Evolutionary conservation across 2,329 filamentous ascomycete species (phyloP).

Genomic region (Huntiella decipiens): DNA sequence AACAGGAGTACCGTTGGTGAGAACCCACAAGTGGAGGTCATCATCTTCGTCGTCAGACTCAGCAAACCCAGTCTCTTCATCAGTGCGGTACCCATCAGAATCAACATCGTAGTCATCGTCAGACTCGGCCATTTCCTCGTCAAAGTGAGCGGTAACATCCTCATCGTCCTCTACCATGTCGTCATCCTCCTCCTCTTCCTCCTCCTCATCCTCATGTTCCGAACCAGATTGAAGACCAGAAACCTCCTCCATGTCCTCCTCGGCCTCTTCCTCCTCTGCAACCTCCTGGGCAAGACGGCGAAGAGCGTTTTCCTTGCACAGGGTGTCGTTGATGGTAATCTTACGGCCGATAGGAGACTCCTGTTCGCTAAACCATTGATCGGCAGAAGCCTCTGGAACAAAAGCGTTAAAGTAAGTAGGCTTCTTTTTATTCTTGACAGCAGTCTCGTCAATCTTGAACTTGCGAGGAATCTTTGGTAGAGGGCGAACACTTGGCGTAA

Average conservation of each 20-base stretch:
- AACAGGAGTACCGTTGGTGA: slow-evolving; percentile 22
- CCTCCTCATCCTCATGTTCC: slow-evolving; percentile 26
- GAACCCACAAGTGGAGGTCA: slow-evolving; percentile 42
- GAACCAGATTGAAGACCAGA: slow-evolving; percentile 17
- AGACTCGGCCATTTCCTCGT: slow-evolving; percentile 34
- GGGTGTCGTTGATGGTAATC: slow-evolving; percentile 74
- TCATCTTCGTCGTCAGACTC: slow-evolving; percentile 47
- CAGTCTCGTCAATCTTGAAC: slow-evolving; percentile 9
- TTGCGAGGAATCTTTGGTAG: slow-evolving; percentile 9
- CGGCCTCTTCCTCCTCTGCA: slow-evolving; percentile 67
- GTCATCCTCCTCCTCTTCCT: slow-evolving; percentile 28
- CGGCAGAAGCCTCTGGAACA: slow-evolving; percentile 60
- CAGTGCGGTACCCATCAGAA: slow-evolving; percentile 56
- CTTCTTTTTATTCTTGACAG: slow-evolving; percentile 21
- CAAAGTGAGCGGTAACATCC: slow-evolving; percentile 28
- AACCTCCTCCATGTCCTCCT: slow-evolving; percentile 31
- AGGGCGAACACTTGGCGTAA: slow-evolving; percentile 1
- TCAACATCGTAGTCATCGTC: slow-evolving; percentile 33
- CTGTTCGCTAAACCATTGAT: slow-evolving; percentile 74
- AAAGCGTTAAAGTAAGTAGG: slow-evolving; percentile 72
- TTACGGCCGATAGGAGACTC: slow-evolving; percentile 43
- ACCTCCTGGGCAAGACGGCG: slow-evolving; percentile 72
- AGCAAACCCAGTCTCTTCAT: slow-evolving; percentile 48
- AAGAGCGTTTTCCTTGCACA: slow-evolving; percentile 77
- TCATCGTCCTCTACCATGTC: slow-evolving; percentile 32